These are phyloP conservation scores for Ophiocordyceps camponoti-rufipedis DNA, from an alignment of 2,329 filamentous ascomycete species.

Conservation along the genomic window DNA sequence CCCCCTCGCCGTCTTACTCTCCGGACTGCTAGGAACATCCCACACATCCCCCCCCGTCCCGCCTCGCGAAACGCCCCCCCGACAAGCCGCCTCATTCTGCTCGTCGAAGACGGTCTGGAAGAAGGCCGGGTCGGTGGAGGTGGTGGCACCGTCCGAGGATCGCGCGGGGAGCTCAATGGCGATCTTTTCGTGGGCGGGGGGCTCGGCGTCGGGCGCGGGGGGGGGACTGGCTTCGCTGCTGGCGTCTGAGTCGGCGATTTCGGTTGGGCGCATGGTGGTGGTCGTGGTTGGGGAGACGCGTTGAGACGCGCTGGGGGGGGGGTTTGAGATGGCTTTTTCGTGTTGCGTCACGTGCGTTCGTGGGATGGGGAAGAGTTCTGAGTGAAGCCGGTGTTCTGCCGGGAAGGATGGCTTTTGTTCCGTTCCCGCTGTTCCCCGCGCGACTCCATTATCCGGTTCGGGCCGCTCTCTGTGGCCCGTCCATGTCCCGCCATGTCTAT, in stretches of 20 bases:
- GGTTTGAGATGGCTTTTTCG: too few relatives aligned
- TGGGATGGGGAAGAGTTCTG: too few relatives aligned
- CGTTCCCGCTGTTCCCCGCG: too few relatives aligned
- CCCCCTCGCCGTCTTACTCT: slow-evolving; percentile 4
- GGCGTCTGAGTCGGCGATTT: slow-evolving; percentile 22
- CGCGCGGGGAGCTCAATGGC: slow-evolving; percentile 3
- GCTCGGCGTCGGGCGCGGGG: slow-evolving; percentile 1
- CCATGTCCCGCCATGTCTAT: too few relatives aligned
- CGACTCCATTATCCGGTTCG: too few relatives aligned
- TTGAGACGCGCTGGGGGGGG: too few relatives aligned
- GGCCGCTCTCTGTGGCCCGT: too few relatives aligned
- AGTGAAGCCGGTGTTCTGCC: too few relatives aligned
- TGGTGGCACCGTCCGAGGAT: slow-evolving; percentile 11
- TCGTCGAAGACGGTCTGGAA: slow-evolving; percentile 29
- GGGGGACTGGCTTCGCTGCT: slow-evolving; percentile 5
- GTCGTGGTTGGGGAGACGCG: too few relatives aligned
- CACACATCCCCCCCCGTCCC: slow-evolving; percentile 15
- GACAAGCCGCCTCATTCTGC: slow-evolving; percentile 17
- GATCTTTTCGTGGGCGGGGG: not conserved
- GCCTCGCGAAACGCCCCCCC: slow-evolving; percentile 3
- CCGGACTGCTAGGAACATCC: slow-evolving; percentile 26
- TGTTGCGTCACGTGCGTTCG: too few relatives aligned
- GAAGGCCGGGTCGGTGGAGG: slow-evolving; percentile 28
- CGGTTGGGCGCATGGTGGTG: slow-evolving; percentile 6
- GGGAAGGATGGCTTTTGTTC: too few relatives aligned